Base-by-base conservation (phyloP, 495 filamentous ascomycete species). In the Xylaria longipes region DNA sequence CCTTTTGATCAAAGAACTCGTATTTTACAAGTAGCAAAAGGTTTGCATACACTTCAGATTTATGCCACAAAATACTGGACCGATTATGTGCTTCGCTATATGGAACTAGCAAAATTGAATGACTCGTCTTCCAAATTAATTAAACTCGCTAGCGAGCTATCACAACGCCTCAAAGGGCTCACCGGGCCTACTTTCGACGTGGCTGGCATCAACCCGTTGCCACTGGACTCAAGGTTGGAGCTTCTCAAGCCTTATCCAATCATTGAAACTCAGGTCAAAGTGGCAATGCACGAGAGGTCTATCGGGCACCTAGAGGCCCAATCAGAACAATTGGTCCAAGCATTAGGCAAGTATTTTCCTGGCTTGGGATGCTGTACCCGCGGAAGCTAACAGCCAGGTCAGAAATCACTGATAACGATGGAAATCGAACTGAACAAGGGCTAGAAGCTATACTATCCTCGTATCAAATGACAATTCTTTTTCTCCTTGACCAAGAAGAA, bases 21-120 rank as follows among this genome's bases (percentile, higher is more conserved):
- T 3, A 37, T 8, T 37, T 6, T n/a, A 12, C 56, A 60, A 37
- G 31, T 60, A 17, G 31, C 8, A 1, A 60, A 37, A 7, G 56
- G 56, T 4, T 37, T 60, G 6, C 56, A 60, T 37, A 33, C 29
- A 5, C 31, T 60, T 35, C 56, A 60, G 22, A 37, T 60, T 1
- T 60, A 60, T 17, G 56, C 56, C 1, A 60, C 56, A 11, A 33
- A 60, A 37, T 60, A 35, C 56, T 60, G 56, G 56, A 60, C 56
- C 2, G 56, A 60, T 3, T 35, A 37, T 7, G 5, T 60, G 29
- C 11, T 60, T 5, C 17, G 31, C 5, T 20, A 31, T 4, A 7
- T 37, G 20, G 29, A 35, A 4, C 29, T 37, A 4, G 7, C 4
- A 11, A 3, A 22, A 5, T 60, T 7, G 17, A 2, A 9, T n/a